phyloP scores from a whole-genome alignment of 2,329 filamentous ascomycete genomes.

The Exserohilum turcica region DNA sequence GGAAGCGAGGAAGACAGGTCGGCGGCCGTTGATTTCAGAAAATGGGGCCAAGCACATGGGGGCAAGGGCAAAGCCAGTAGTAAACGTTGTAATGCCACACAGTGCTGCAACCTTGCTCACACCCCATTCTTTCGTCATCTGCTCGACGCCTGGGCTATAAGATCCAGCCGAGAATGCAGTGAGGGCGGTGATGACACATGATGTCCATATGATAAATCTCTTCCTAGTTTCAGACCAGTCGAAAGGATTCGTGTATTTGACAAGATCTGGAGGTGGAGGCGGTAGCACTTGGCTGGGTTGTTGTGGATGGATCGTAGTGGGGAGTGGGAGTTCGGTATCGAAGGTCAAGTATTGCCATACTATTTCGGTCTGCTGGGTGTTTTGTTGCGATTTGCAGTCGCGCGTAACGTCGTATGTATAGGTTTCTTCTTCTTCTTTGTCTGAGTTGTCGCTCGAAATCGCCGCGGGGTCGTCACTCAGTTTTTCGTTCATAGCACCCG shows the following conservation, averaged over 20 bases:
- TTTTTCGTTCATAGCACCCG: neutral
- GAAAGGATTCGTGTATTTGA: conserved; percentile 70
- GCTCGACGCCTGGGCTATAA: conserved; percentile 70
- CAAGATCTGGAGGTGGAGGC: conserved; percentile 68
- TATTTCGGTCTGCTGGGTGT: conserved; percentile 44
- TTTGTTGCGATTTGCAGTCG: conserved; percentile 14
- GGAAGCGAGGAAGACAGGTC: conserved; percentile 77
- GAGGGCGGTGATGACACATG: conserved; percentile 74
- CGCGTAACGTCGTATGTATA: conserved; percentile 16
- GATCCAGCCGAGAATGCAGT: conserved; percentile 83
- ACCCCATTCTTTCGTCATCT: conserved; percentile 70
- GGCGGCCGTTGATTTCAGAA: conserved; percentile 84
- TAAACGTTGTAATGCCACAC: conserved; percentile 81
- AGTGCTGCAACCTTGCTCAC: conserved; percentile 70
- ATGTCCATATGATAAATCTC: conserved; percentile 70
- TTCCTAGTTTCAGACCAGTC: conserved; percentile 75
- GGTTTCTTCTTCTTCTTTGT: conserved; percentile 20
- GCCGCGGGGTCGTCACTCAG: conserved; percentile 17
- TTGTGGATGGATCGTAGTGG: conserved; percentile 45
- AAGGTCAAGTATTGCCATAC: conserved; percentile 66
- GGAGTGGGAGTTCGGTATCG: conserved; percentile 62
- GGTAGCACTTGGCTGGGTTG: conserved; percentile 46
- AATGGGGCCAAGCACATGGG: conserved; percentile 90
- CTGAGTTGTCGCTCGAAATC: conserved; percentile 12
- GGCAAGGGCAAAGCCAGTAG: conserved; percentile 72